These are phyloP conservation scores for Backusella circina DNA, from an alignment of 192 early-diverging fungal genomes.

Conservation along the genomic window DNA sequence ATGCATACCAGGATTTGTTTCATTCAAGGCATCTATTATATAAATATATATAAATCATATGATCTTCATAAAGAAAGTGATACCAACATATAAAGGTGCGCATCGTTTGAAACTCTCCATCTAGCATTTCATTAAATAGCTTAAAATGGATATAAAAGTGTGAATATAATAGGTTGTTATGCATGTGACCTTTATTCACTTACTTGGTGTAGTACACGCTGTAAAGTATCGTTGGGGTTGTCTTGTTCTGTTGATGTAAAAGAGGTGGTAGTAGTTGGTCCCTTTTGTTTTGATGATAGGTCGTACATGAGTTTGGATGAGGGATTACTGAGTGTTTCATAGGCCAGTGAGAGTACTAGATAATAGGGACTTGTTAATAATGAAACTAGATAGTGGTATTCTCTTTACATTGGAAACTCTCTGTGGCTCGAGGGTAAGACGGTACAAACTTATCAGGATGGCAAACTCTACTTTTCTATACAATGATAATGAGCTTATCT, in stretches of 20 bases:
- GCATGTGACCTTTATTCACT: background rate
- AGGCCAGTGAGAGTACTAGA: constrained; percentile 47
- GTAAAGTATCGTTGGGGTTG: constrained; percentile 45
- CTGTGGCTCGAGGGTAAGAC: constrained; percentile 51
- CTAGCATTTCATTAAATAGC: constrained; percentile 56
- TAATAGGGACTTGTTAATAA: background rate
- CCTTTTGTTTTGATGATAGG: constrained; percentile 38
- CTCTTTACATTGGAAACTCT: constrained; percentile 56
- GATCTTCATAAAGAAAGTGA: background rate
- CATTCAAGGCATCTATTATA: constrained; percentile 43
- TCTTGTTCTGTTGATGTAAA: constrained; percentile 28
- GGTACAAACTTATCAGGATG: constrained; percentile 58
- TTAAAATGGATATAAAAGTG: constrained; percentile 2
- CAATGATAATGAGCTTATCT: too few species aligned
- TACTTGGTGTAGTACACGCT: constrained; percentile 52
- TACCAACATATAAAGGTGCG: constrained; percentile 54
- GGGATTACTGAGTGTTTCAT: constrained; percentile 54
- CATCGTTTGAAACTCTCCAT: constrained; percentile 58
- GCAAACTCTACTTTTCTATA: constrained; percentile 50
- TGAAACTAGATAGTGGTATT: too few species aligned
- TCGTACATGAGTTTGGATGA: constrained; percentile 52
- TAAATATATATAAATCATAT: too few species aligned
- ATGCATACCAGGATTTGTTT: constrained; percentile 38
- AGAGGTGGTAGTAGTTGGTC: constrained; percentile 2
- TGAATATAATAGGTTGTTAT: background rate